Percentiles rank a stretch among this genome's conserved stretches.
Evolutionary conservation across 176 grass and related monocot genomes (phyloP).

Genomic region (bread wheat (Triticum aestivum)): IWGSC_CS_RefSeq_v2.1 NC_057806.1:133404665-133405164

Average conservation of each 20-base stretch:
- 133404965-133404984: not conserved
- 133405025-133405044: not conserved
- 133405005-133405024: not conserved
- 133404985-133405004: not conserved
- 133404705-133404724: not conserved
- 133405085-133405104: not conserved
- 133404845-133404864: not conserved
- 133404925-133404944: not conserved
- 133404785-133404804: not conserved
- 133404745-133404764: not conserved
- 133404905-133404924: not conserved
- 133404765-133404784: not conserved
- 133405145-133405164: not conserved
- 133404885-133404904: not conserved
- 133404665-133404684: not conserved
- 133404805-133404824: not conserved
- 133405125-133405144: not conserved
- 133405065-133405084: constrained; percentile 8
- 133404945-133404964: not conserved
- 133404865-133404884: not conserved
- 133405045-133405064: not conserved
- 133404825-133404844: not conserved
- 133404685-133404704: not conserved
- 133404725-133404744: not conserved
- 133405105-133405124: not conserved